Evolutionary conservation across 169 alveolate genomes (phyloP).

Genomic region (Plasmodium knowlesi): DNA sequence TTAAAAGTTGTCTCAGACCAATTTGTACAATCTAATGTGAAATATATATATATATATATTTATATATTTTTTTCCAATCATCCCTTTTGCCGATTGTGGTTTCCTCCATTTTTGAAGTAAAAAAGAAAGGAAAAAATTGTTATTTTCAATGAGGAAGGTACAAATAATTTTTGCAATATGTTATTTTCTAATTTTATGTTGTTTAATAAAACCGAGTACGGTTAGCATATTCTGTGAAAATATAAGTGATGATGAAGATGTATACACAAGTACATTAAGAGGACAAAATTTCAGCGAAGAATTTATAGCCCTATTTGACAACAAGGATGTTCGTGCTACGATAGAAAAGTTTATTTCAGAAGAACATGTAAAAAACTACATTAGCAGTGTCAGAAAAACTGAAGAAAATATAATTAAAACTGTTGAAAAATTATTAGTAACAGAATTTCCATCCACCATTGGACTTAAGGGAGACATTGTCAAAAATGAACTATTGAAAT

Average conservation of each 20-base stretch:
- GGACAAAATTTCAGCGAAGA: not conserved
- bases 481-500: conserved; percentile 1
- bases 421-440: conserved; percentile 1
- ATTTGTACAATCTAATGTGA: not conserved
- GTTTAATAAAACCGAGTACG: not conserved
- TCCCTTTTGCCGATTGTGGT: not conserved
- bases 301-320: conserved; percentile 11
- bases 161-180: not conserved
- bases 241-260: not conserved
- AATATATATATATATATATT: no score
- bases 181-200: not conserved
- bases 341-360: conserved; percentile 3
- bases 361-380: conserved; percentile 15
- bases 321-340: not conserved
- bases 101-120: not conserved
- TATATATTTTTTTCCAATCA: not conserved
- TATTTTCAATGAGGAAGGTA: conserved; percentile 12
- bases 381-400: not conserved
- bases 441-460: not conserved
- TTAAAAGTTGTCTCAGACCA: not conserved
- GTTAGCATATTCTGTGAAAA: not conserved
- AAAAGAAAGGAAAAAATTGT: not conserved
- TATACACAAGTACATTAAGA: not conserved
- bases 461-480: not conserved
- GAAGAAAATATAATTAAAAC: conserved; percentile 1